Percentiles rank a stretch among this genome's conserved stretches.
Conservation (phyloP, 2,329 filamentous ascomycete species). For the Diaporthe citriasiana region DNA sequence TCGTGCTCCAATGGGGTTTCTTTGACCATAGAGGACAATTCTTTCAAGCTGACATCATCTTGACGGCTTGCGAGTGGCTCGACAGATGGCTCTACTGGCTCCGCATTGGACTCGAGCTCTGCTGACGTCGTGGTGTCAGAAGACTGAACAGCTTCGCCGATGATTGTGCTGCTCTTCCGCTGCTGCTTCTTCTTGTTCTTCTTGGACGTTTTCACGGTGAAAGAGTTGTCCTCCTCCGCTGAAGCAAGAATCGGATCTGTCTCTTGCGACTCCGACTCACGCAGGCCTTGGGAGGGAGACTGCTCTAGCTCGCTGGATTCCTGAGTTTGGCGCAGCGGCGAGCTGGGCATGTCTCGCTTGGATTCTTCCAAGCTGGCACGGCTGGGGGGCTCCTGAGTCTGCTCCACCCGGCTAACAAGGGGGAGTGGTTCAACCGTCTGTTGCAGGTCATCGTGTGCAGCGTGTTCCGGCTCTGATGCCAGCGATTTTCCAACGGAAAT, state of each 20-base stretch:
- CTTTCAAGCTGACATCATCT: background rate
- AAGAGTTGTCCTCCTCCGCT: constrained; percentile 43
- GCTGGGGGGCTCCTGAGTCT: background rate
- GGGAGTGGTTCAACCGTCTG: background rate
- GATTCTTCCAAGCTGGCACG: background rate
- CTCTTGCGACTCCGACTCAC: constrained; percentile 39
- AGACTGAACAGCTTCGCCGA: constrained; percentile 7
- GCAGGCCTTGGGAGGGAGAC: background rate
- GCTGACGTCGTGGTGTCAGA: background rate
- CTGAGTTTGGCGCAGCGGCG: background rate
- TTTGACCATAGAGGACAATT: background rate
- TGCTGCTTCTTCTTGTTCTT: constrained; percentile 52
- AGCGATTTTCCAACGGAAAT: background rate
- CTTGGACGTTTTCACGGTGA: constrained; percentile 50
- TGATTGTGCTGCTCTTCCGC: constrained; percentile 37
- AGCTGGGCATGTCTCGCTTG: background rate
- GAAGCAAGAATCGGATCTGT: constrained; percentile 39
- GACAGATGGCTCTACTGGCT: background rate
- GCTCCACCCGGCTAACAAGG: background rate
- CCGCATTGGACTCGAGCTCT: background rate
- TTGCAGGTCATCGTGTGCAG: background rate
- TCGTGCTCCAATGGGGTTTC: background rate
- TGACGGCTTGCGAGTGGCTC: background rate
- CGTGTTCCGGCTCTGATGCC: background rate
- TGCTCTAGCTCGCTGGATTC: background rate